These are phyloP conservation scores for Boletellus ananas DNA, from an alignment of 768 basidiomycete genomes.

Conservation along the genomic window DNA sequence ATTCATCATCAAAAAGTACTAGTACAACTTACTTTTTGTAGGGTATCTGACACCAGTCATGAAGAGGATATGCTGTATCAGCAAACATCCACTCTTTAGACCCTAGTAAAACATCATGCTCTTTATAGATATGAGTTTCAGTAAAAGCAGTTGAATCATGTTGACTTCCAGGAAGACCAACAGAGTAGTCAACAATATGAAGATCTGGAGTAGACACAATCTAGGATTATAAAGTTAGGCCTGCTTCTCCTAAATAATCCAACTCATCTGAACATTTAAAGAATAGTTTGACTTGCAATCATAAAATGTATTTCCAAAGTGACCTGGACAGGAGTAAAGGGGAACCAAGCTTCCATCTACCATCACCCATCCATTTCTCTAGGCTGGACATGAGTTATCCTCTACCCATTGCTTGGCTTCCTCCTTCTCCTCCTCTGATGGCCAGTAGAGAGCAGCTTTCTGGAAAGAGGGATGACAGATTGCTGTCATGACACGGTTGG, in stretches of 20 bases:
- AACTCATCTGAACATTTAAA: constrained; percentile 4
- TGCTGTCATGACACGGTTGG: neutral
- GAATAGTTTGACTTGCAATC: constrained; percentile 1
- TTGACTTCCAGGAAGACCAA: constrained; percentile 31
- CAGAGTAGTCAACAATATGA: constrained; percentile 29
- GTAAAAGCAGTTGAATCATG: constrained; percentile 34
- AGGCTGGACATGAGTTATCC: constrained; percentile 30
- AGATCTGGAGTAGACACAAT: constrained; percentile 13
- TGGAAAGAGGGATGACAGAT: neutral
- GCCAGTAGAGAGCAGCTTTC: neutral
- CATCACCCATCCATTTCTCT: constrained; percentile 37
- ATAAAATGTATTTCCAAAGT: constrained; percentile 36
- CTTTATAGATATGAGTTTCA: constrained; percentile 19
- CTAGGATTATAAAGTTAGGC: neutral
- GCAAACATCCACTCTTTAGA: constrained; percentile 34
- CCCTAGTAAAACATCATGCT: neutral
- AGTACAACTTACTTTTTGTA: constrained; percentile 26
- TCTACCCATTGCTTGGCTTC: constrained; percentile 39
- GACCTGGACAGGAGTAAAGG: constrained; percentile 27
- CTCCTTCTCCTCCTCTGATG: constrained; percentile 22
- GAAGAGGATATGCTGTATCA: constrained; percentile 38
- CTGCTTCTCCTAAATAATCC: neutral
- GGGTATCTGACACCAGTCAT: constrained; percentile 28
- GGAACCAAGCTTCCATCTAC: constrained; percentile 41
- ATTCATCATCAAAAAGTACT: too few species aligned